Base-by-base conservation (phyloP, 225 moss, liverwort and hornwort genomes). In the Takakia lepidozioides region DNA sequence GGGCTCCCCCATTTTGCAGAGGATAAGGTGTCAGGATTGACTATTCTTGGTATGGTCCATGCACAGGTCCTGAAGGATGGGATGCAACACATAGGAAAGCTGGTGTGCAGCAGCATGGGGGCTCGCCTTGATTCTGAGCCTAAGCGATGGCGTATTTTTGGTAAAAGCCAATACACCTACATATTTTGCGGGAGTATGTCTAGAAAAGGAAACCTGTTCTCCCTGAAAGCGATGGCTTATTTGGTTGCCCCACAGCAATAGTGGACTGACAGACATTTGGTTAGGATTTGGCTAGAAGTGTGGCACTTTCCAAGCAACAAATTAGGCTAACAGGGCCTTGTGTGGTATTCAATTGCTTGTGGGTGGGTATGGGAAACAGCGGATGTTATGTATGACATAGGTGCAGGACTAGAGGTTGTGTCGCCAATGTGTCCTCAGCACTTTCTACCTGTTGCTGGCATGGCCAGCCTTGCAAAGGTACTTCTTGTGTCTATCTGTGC, bases 381-480 rank as follows among this genome's bases (percentile, higher is more conserved):
- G 3, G 95, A 98, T 68, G 66, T 71, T 0, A 91, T 98, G 91
- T 98, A 98, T 50, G 95, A 98, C 55, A 28, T 98, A 20, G 95
- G 95, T 62, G 95, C 85, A 51, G 84, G 87, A 24, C 63, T 98
- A 68, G 95, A 98, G 68, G 95, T 98, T 28, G 64, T 86, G 52
- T 90, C 95, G 43, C 95, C 95, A 15, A 26, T 98, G 59, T 91
- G 87, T 32, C 87, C 95, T 32, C 87, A 91, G 36, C 77, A 98
- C 27, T 98, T 98, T 56, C 95, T 98, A 26, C 64, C 74, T 15
- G 91, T 98, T 40, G 95, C 91, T 37, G 95, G 95, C 57, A 59
- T 98, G 67, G 95, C 95, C 19, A 98, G 91, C 46, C 77, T 98
- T 70, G 91, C 95, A 19, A 98, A 98, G 85, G 92, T 88, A 43